Conservation (phyloP, 805 yeast genomes). For the Saccharomycopsis fibuligera region DNA sequence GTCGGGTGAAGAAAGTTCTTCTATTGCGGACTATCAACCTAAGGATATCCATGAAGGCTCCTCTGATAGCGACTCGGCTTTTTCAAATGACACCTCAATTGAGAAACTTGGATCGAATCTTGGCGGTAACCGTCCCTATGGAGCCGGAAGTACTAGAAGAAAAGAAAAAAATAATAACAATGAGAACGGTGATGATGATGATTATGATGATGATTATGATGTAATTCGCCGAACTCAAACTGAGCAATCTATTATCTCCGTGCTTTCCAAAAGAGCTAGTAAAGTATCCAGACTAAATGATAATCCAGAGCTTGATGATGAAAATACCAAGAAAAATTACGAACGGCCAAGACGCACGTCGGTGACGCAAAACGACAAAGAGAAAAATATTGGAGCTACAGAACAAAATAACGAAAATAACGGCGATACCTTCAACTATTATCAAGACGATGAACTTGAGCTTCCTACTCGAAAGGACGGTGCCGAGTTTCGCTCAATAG, state of each 20-base stretch:
- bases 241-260: constrained; percentile 34
- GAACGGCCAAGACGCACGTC: no score
- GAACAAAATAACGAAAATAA: background rate
- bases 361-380: background rate
- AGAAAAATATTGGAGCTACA: no score
- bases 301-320: background rate
- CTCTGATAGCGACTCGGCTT: no score
- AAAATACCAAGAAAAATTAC: no score
- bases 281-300: background rate
- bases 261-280: constrained; percentile 20
- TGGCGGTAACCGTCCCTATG: no score
- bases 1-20: background rate
- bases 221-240: constrained; percentile 36
- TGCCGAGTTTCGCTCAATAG: constrained; percentile 44
- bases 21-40: background rate
- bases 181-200: background rate
- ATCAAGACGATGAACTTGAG: background rate
- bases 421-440: background rate
- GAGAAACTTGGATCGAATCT: no score
- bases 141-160: no score
- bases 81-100: no score
- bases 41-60: background rate
- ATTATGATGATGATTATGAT: background rate
- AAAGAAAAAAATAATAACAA: no score
- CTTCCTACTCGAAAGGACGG: constrained; percentile 38